A percentile compares a stretch with the other conserved stretches of the same genome.
phyloP scores from a whole-genome alignment of 495 filamentous ascomycete genomes.

The Trichoderma asperelloides region DNA sequence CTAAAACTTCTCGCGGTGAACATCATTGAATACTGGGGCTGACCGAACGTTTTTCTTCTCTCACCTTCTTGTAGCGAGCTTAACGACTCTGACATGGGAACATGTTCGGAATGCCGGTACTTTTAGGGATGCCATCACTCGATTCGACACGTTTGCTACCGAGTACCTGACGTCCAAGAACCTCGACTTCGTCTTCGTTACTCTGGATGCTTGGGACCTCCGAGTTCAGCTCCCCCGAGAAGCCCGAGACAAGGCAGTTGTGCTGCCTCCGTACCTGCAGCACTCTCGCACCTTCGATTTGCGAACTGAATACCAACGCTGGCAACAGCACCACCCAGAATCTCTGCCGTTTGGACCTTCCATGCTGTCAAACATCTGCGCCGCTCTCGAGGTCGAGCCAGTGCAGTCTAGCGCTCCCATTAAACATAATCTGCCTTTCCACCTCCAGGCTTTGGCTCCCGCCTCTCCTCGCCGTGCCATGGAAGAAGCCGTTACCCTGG shows the following conservation, averaged over 20 bases:
- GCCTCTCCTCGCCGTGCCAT: slow-evolving; percentile 95
- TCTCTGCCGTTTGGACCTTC: slow-evolving; percentile 93
- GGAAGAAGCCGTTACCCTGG: slow-evolving; percentile 92
- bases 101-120: slow-evolving; percentile 93
- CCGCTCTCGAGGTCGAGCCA: slow-evolving; percentile 92
- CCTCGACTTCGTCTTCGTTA: slow-evolving; percentile 95
- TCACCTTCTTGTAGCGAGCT: slow-evolving; percentile 55
- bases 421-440: slow-evolving; percentile 97
- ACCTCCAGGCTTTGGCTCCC: slow-evolving; percentile 90
- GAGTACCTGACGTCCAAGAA: slow-evolving; percentile 79
- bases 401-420: slow-evolving; percentile 95
- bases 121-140: slow-evolving; percentile 92
- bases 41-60: slow-evolving; percentile 14
- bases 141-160: slow-evolving; percentile 84
- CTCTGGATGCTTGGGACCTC: slow-evolving; percentile 95
- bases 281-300: slow-evolving; percentile 96
- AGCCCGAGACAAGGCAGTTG: slow-evolving; percentile 94
- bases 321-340: slow-evolving; percentile 97
- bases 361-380: slow-evolving; percentile 92
- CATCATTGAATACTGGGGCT: slow-evolving; percentile 11
- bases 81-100: slow-evolving; percentile 98
- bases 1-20: background rate
- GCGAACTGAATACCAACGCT: slow-evolving; percentile 92
- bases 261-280: slow-evolving; percentile 91
- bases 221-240: slow-evolving; percentile 95